These are phyloP conservation scores for Olyra latifolia DNA, from an alignment of 176 grass and related monocot genomes.

Conservation along the genomic window DNA sequence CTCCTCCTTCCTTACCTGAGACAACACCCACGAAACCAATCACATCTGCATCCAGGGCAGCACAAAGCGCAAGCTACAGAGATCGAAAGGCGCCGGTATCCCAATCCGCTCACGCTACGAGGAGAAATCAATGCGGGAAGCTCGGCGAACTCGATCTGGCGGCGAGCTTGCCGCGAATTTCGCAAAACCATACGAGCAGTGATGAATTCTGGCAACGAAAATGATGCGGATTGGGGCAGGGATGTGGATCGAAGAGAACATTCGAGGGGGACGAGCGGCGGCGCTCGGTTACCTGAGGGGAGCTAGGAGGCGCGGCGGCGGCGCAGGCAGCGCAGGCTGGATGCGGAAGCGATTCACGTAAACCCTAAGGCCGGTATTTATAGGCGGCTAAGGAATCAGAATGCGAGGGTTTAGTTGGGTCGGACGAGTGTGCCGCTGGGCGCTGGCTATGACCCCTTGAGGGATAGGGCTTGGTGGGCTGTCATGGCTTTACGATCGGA, in stretches of 20 bases:
- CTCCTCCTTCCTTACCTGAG: constrained; percentile 56
- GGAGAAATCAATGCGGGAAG: background rate
- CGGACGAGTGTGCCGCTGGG: constrained; percentile 20
- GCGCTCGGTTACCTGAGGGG: constrained; percentile 29
- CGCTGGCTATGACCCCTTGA: too few relatives aligned
- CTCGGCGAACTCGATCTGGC: background rate
- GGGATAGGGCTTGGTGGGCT: background rate
- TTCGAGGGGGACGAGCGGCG: background rate
- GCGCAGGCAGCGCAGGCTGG: constrained; percentile 20
- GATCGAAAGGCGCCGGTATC: background rate
- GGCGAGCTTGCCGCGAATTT: background rate
- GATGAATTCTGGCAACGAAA: background rate
- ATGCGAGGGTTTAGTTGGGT: constrained; percentile 25
- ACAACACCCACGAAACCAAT: background rate
- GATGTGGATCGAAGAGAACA: too few relatives aligned
- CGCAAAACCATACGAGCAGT: too few relatives aligned
- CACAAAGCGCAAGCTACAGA: background rate
- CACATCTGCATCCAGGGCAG: background rate
- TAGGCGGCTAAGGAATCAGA: constrained; percentile 22
- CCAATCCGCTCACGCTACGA: background rate
- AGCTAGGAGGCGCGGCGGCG: constrained; percentile 1
- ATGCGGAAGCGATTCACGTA: background rate
- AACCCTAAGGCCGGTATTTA: constrained; percentile 47
- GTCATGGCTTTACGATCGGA: too few relatives aligned
- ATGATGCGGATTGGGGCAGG: background rate